These are phyloP conservation scores for Dactylonectria macrodidyma DNA, from an alignment of 2,329 filamentous ascomycete species.

Conservation along the genomic window DNA sequence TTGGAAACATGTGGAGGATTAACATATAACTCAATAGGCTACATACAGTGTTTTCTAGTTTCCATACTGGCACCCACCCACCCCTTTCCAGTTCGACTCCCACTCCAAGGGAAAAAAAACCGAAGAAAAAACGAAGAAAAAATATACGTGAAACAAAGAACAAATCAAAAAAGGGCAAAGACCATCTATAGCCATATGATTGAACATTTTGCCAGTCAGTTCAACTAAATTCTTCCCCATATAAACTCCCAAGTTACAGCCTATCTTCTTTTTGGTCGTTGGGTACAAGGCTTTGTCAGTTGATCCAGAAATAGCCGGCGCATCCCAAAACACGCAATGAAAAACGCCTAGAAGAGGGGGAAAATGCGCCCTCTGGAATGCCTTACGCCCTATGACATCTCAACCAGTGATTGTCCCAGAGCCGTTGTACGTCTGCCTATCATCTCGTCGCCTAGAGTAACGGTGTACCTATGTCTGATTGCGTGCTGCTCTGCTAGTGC, in stretches of 20 bases:
- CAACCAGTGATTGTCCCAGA: not conserved
- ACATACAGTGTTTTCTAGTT: not conserved
- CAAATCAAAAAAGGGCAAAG: not conserved
- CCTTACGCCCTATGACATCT: not conserved
- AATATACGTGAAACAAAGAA: not conserved
- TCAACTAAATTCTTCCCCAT: not conserved
- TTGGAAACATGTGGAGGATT: not conserved
- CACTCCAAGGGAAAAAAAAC: not conserved
- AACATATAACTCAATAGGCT: not conserved
- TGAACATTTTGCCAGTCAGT: constrained; percentile 2
- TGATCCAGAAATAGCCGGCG: not conserved
- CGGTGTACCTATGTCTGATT: not conserved
- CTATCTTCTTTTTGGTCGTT: too few relatives aligned
- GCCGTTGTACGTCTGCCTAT: not conserved
- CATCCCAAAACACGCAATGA: not conserved
- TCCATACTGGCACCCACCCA: not conserved
- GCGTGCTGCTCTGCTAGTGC: not conserved
- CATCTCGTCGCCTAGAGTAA: not conserved
- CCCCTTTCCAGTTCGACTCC: not conserved
- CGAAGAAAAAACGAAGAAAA: not conserved
- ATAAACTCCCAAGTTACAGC: not conserved
- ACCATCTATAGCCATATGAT: constrained; percentile 10
- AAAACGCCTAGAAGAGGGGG: not conserved
- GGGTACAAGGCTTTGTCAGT: not conserved
- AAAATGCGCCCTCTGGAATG: not conserved